A percentile compares a stretch with the other conserved stretches of the same genome.
Evolutionary conservation across 2,329 filamentous ascomycete genomes (phyloP).

Genomic region (Claviceps monticola): DNA sequence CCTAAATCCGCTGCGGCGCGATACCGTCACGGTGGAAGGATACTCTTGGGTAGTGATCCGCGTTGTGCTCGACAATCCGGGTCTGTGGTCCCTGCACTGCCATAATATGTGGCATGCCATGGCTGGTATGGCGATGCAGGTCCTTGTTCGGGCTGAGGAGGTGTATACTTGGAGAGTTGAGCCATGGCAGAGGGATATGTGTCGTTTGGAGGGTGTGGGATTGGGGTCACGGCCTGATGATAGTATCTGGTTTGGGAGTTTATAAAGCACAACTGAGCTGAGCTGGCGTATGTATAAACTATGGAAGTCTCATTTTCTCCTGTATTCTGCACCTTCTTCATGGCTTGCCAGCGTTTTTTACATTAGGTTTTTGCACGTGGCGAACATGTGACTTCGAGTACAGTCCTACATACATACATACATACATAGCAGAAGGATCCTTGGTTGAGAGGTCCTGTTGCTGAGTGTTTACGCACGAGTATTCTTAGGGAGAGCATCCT

Average conservation of each 20-base stretch:
- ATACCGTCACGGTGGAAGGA: conserved; percentile 36
- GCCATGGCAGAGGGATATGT: conserved; percentile 14
- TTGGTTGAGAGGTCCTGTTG: no score
- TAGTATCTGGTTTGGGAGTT: conserved; percentile 22
- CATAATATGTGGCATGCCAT: conserved; percentile 46
- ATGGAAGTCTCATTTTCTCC: background rate
- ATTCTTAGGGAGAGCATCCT: no score
- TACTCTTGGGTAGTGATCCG: conserved; percentile 42
- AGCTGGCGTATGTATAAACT: background rate
- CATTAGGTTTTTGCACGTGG: background rate
- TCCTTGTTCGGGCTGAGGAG: conserved; percentile 23
- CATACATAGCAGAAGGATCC: no score
- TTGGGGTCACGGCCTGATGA: conserved; percentile 21
- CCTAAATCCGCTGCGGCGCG: conserved; percentile 21
- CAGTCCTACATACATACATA: no score
- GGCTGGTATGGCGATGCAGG: conserved; percentile 45
- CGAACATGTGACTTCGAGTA: background rate
- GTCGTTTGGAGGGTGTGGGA: conserved; percentile 15
- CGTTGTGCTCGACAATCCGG: conserved; percentile 42
- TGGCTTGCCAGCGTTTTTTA: background rate
- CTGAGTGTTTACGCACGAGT: no score
- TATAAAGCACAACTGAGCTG: conserved; percentile 10
- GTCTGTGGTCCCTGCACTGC: conserved; percentile 45
- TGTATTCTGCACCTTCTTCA: background rate
- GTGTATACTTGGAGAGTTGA: conserved; percentile 14